phyloP scores from a whole-genome alignment of 345 rosid species.

The Rhodamnia argentea region DNA sequence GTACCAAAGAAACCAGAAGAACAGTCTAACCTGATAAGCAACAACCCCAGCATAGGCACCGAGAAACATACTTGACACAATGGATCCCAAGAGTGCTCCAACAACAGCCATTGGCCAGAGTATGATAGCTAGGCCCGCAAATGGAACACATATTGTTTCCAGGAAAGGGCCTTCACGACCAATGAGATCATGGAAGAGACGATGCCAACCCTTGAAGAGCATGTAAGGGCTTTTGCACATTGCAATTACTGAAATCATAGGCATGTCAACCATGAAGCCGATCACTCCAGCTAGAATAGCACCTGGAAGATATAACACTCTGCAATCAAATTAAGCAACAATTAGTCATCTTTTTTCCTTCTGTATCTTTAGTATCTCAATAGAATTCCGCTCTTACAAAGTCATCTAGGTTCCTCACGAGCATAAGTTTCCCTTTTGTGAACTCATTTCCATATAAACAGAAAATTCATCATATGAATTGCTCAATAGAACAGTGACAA shows the following conservation, averaged over 20 bases:
- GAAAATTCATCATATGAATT: not conserved
- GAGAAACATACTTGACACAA: conserved; percentile 61
- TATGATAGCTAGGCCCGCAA: conserved; percentile 86
- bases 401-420: not conserved
- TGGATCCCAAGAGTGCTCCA: conserved; percentile 79
- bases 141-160: conserved; percentile 96
- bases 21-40: conserved; percentile 52
- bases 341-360: not conserved
- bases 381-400: not conserved
- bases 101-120: conserved; percentile 95
- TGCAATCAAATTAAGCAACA: conserved; percentile 16
- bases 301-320: conserved; percentile 63
- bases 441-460: not conserved
- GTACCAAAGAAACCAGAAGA: not conserved
- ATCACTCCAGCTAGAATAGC: conserved; percentile 53
- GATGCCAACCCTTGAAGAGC: conserved; percentile 95
- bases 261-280: conserved; percentile 63
- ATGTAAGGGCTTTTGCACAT: conserved; percentile 79
- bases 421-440: not conserved
- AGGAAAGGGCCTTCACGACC: conserved; percentile 98
- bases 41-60: conserved; percentile 85
- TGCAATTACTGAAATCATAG: conserved; percentile 60
- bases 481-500: not conserved
- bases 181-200: conserved; percentile 75
- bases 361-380: not conserved